A percentile compares a stretch with the other conserved stretches of the same genome.
phyloP scores from a whole-genome alignment of 2,329 filamentous ascomycete species.

The Nannizzia gypsea region DNA sequence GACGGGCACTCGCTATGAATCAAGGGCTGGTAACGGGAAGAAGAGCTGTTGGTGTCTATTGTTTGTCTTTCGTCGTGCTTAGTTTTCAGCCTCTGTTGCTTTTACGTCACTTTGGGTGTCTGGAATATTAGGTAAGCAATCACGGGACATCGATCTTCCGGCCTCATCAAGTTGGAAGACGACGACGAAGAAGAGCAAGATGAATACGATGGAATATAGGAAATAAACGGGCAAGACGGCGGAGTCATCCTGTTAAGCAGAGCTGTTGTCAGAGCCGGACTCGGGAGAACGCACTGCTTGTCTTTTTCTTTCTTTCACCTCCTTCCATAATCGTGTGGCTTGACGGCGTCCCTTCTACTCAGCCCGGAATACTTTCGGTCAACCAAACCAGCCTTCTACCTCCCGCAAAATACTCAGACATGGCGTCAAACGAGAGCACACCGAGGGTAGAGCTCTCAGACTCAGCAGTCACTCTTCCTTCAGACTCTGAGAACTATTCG shows the following conservation, averaged over 20 bases:
- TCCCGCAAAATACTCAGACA: conserved; percentile 39
- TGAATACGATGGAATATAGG: neutral
- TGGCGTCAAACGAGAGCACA: conserved; percentile 25
- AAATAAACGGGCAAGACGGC: neutral
- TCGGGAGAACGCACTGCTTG: neutral
- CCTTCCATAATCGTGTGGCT: neutral
- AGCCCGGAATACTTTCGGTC: neutral
- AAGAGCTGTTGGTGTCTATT: neutral
- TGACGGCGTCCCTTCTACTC: neutral
- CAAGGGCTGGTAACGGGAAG: neutral
- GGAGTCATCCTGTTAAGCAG: neutral
- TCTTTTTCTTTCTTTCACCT: neutral
- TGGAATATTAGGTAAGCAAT: neutral
- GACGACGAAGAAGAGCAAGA: neutral
- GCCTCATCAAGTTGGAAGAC: neutral
- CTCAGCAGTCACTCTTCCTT: conserved; percentile 35
- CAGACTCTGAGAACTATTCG: conserved; percentile 39
- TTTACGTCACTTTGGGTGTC: conserved; percentile 1
- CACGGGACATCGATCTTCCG: neutral
- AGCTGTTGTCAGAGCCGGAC: neutral
- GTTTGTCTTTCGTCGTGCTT: neutral
- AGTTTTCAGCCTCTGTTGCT: neutral
- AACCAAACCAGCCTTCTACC: neutral
- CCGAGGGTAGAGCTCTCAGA: conserved; percentile 31
- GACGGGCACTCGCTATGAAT: neutral